Percentiles rank a stretch among this genome's conserved stretches.
Conservation (phyloP, 2,329 filamentous ascomycete genomes). For the Aspergillus novoparasiticus region DNA sequence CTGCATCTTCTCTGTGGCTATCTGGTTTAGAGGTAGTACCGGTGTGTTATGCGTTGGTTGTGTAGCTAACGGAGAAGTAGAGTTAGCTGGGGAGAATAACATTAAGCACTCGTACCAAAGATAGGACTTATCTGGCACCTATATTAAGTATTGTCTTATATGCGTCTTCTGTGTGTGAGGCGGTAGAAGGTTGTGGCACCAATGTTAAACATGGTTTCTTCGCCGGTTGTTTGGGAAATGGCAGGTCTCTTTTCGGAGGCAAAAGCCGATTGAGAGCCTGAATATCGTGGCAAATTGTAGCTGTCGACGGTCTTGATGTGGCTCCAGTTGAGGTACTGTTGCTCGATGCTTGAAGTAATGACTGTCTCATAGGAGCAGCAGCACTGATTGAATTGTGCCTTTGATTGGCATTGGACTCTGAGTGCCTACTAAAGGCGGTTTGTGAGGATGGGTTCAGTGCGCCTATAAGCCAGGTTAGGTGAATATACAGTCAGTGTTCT, state of each 20-base stretch:
- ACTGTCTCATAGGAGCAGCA: not conserved
- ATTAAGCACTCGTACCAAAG: not conserved
- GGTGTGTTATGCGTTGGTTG: not conserved
- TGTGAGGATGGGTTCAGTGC: constrained; percentile 14
- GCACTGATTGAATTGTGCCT: constrained; percentile 5
- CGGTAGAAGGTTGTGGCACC: not conserved
- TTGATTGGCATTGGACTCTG: not conserved
- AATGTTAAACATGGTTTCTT: constrained; percentile 19
- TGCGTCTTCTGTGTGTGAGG: not conserved
- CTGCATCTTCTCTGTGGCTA: not conserved
- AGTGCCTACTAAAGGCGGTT: constrained; percentile 1
- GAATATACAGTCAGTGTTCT: not conserved
- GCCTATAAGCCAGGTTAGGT: constrained; percentile 3
- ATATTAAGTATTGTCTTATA: not conserved
- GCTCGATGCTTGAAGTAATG: constrained; percentile 1
- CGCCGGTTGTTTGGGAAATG: constrained; percentile 37
- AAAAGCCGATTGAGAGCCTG: constrained; percentile 37
- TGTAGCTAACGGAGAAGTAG: not conserved
- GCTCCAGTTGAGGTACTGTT: not conserved
- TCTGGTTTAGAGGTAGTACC: not conserved
- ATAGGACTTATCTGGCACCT: not conserved
- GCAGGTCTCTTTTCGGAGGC: constrained; percentile 47
- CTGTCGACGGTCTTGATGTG: constrained; percentile 27
- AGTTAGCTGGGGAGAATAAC: not conserved
- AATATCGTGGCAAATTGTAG: constrained; percentile 29